Base-by-base conservation (phyloP, 768 basidiomycete genomes). In the Naganishia vaughanmartiniae region DNA sequence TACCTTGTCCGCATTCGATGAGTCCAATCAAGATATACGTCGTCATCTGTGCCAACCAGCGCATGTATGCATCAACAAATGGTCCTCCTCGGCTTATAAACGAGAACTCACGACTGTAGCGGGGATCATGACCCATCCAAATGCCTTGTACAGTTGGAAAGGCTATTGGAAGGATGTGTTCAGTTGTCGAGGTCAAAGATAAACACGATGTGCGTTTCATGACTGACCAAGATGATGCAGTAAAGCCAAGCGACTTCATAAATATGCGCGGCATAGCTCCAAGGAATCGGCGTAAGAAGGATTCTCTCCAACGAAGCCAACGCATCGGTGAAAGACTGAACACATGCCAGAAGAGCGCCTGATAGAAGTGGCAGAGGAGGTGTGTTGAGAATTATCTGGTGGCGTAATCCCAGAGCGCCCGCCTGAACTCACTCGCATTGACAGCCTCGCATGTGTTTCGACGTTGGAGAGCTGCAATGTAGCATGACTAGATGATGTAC, bases 201-300 rank as follows among this genome's bases (percentile, higher is more conserved):
- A 54, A 19, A 28, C 7, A 12, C 26, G 36, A 15, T 21, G 9
- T 54, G 4, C 26, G 12, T 36, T 14, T 7, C 33, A 19, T 9
- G 26, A 54, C 70, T 55, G 33, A 71, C 70, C 5, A 80, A 65
- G 9, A 78, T 53, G 33, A 78, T 56, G 65, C 76, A 77, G 58
- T 80, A 80, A 7, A 80, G 70, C 74, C 75, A 80, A 14, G 78
- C 75, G 28, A 79, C 77, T 26, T 75, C 76, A 76, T 78, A 79
- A n/a, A 80, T 79, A 69, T 78, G 77, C 21, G 76, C 76, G 24
- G 73, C 71, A 56, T 78, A 81, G 26, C 73, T 76, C 73, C 75
- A 79, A 3, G 80, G 80, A 28, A 81, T 78, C 2, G 80, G 80
- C 4, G 80, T 79, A 14, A 78, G 76, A 54, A 81, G 69, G 53